These are phyloP conservation scores for Luffa acutangula DNA, from an alignment of 306 rosid species.

Conservation along the genomic window DNA sequence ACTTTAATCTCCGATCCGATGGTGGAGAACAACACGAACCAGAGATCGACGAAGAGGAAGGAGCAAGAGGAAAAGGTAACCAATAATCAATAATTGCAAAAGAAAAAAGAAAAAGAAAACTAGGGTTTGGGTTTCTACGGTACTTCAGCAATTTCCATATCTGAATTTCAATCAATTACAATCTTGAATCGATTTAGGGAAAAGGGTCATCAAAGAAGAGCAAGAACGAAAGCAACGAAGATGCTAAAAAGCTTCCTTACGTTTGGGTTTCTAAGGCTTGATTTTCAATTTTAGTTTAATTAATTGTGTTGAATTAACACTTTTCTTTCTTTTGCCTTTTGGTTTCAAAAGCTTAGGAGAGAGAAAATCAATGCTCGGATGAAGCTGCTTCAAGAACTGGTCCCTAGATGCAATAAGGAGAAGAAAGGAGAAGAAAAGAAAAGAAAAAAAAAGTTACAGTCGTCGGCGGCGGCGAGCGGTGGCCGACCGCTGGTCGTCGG, in stretches of 20 bases:
- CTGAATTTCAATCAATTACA: neutral
- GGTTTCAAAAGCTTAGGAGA: slow-evolving; percentile 72
- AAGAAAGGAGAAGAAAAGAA: too few relatives aligned
- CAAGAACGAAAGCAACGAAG: slow-evolving; percentile 48
- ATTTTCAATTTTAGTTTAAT: neutral
- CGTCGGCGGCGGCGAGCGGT: too few relatives aligned
- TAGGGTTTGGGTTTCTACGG: slow-evolving; percentile 33
- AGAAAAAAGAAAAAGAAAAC: neutral
- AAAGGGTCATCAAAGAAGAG: slow-evolving; percentile 57
- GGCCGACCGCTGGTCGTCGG: too few relatives aligned
- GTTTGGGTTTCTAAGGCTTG: slow-evolving; percentile 40
- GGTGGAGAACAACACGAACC: slow-evolving; percentile 43
- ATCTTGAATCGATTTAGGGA: slow-evolving; percentile 34
- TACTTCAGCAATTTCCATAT: slow-evolving; percentile 11
- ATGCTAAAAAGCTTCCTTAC: slow-evolving; percentile 64
- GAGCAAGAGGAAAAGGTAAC: slow-evolving; percentile 88
- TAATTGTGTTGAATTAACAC: neutral
- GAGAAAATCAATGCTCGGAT: slow-evolving; percentile 97
- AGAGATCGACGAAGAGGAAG: slow-evolving; percentile 62
- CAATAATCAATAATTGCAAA: neutral
- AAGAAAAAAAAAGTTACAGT: too few relatives aligned
- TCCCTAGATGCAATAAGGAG: slow-evolving; percentile 99
- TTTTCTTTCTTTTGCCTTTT: neutral
- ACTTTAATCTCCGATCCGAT: slow-evolving; percentile 35
- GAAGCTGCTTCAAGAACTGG: slow-evolving; percentile 94